Base-by-base conservation (phyloP, 257 asterid species). In the Nicotiana paniculata region DNA sequence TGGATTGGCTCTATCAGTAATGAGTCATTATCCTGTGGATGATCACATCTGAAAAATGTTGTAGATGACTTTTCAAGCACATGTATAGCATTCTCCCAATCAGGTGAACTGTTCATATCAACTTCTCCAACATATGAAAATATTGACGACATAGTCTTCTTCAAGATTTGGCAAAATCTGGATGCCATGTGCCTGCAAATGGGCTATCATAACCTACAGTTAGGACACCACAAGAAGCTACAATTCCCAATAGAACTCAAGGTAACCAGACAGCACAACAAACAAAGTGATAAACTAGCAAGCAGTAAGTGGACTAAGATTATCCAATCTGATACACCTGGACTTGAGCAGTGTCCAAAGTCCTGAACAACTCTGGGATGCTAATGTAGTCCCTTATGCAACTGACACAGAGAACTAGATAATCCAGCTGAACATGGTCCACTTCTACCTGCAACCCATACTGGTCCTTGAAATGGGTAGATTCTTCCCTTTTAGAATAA, bases 171-270 rank as follows among this genome's bases (percentile, higher is more conserved):
- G 92, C 97, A 91, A 90, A 91, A 85, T 77, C 84, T 86, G 69
- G 96, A 89, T 81, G 97, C 90, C 95, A 94, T 90, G 83, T 90
- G 90, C 90, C 97, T 93, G 89, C 92, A 55, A 79, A 93, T 88
- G 85, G 91, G 91, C 99, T 94, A 90, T 77, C 82, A 88, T 63
- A 83, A 88, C 87, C 88, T 79, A 85, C 82, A 84, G 89, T 89
- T 81, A 89, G 83, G 84, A 85, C 54, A 81, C 64, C 77, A 81
- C 81, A 33, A 67, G 76, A 30, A 64, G 75, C 62, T 11, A 66
- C 30, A 64, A 65, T 26, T 66, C 24, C 53, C 46, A 33, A 18
- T 6, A 54, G 76, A 84, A 21, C 63, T 79, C 62, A 63, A 65
- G 35, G 57, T 77, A 79, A 54, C 64, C 46, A 39, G 13, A 65